Base-by-base conservation (phyloP, 1,284 basidiomycete species). In the Takashimella tepidaria region DNA sequence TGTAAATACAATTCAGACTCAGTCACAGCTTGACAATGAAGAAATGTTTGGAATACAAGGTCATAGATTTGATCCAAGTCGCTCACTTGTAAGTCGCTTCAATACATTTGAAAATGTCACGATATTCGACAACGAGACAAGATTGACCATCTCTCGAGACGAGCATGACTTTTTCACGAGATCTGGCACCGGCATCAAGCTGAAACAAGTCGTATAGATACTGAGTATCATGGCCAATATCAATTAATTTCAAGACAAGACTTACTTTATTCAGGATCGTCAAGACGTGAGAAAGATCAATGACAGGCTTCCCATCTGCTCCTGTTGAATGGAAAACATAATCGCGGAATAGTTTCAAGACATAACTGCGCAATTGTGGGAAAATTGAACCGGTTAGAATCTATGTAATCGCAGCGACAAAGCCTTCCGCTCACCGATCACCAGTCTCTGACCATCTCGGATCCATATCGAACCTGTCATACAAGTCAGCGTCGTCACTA, bases 311-410 rank as follows among this genome's bases (percentile, higher is more conserved):
- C 10, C 91, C 90, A 57, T 85, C 82, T 67, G 92, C 89, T 63
- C 96, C 92, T 43, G 96, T 87, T 67, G 95, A 90, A 72, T 99
- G 96, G 78, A 99, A 99, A 43, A 98, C 92, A 68, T 91, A 93
- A 76, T 99, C 96, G 24, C 96, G 83, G 82, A 99, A 98, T 48
- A 99, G 83, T 79, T 96, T 97, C 79, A 98, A 83, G 66, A 98
- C 91, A 72, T 99, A 98, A 42, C 66, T 67, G 46, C 10, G 21
- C 5, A 37, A 37, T n/a, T n/a, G n/a, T n/a, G n/a, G n/a, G n/a
- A n/a, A n/a, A n/a, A n/a, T n/a, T n/a, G n/a, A n/a, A n/a, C n/a
- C n/a, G n/a, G n/a, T n/a, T n/a, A n/a, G n/a, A n/a, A n/a, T n/a
- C n/a, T n/a, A n/a, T n/a, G n/a, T n/a, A n/a, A n/a, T n/a, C n/a